Percentiles rank a stretch among this genome's conserved stretches.
Evolutionary conservation across 2,329 filamentous ascomycete genomes (phyloP).

Genomic region (Zasmidium citrigriseum): DNA sequence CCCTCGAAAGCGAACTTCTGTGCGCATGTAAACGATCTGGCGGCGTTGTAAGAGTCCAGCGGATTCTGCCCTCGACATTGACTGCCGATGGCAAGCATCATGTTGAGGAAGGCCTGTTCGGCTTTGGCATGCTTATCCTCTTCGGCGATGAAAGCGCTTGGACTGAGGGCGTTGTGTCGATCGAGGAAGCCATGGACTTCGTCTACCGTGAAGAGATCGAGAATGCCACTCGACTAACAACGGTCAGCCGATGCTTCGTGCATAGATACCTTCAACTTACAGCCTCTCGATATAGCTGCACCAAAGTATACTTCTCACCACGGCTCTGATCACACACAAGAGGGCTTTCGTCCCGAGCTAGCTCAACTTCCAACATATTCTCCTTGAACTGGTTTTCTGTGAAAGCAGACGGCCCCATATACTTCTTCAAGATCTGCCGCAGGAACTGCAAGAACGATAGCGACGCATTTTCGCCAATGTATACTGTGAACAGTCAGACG

Average conservation of each 20-base stretch:
- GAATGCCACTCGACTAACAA: slow-evolving; percentile 43
- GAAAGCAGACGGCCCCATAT: slow-evolving; percentile 58
- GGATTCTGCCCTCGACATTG: slow-evolving; percentile 41
- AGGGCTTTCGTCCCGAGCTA: slow-evolving; percentile 19
- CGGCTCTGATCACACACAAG: slow-evolving; percentile 32
- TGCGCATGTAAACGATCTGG: slow-evolving; percentile 49
- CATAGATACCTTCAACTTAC: slow-evolving; percentile 22
- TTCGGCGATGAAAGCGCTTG: slow-evolving; percentile 21
- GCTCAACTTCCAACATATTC: slow-evolving; percentile 53
- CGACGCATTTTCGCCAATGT: slow-evolving; percentile 53
- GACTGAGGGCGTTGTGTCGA: slow-evolving; percentile 20
- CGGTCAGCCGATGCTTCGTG: background rate
- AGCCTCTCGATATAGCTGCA: slow-evolving; percentile 36
- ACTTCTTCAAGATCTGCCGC: slow-evolving; percentile 48
- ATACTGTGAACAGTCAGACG: slow-evolving; percentile 38
- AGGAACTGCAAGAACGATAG: slow-evolving; percentile 60
- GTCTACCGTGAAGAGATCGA: slow-evolving; percentile 39
- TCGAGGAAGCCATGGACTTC: slow-evolving; percentile 26
- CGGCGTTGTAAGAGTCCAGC: slow-evolving; percentile 30
- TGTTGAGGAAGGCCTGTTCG: slow-evolving; percentile 35
- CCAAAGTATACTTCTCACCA: slow-evolving; percentile 34
- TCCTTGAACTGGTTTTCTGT: slow-evolving; percentile 54
- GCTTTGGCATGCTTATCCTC: slow-evolving; percentile 35
- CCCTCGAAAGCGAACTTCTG: slow-evolving; percentile 52
- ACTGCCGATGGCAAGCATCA: slow-evolving; percentile 56